A percentile compares a stretch with the other conserved stretches of the same genome.
Evolutionary conservation across 805 yeast genomes (phyloP).

Genomic region (Yueomyces sp.): DNA sequence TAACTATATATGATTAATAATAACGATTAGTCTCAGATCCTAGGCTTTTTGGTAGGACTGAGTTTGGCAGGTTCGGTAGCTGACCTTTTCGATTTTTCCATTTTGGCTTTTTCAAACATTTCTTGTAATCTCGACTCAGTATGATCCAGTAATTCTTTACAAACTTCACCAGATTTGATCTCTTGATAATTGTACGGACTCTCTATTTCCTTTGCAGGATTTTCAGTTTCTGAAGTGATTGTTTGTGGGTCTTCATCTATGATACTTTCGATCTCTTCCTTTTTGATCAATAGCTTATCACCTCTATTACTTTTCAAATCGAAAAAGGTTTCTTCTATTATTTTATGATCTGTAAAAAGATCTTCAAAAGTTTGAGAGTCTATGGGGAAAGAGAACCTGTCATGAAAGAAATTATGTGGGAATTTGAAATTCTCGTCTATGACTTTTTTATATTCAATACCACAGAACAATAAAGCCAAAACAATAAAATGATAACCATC

Average conservation of each 20-base stretch:
- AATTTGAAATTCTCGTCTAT: constrained; percentile 17
- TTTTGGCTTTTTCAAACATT: constrained; percentile 9
- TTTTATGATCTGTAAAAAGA: constrained; percentile 17
- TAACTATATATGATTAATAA: too few relatives aligned
- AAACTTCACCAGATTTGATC: constrained; percentile 19
- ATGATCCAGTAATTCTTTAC: constrained; percentile 18
- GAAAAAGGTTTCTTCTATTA: constrained; percentile 23
- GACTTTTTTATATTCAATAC: constrained; percentile 17
- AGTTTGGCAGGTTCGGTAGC: constrained; percentile 2
- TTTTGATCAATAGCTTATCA: constrained; percentile 14
- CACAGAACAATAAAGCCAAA: constrained; percentile 19
- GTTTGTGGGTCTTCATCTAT: constrained; percentile 11
- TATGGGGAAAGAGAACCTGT: constrained; percentile 15
- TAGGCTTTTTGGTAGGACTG: neutral
- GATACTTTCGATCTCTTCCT: constrained; percentile 12
- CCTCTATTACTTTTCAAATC: constrained; percentile 24
- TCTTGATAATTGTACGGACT: constrained; percentile 10
- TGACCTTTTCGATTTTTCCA: constrained; percentile 12
- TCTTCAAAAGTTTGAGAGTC: constrained; percentile 13
- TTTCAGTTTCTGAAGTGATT: neutral
- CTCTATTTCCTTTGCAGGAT: constrained; percentile 3
- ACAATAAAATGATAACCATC: constrained; percentile 22
- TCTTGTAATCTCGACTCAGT: constrained; percentile 16
- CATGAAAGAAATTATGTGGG: constrained; percentile 19
- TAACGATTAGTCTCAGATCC: neutral